phyloP scores from a whole-genome alignment of 108 stramenopile species.

The Conticribra guillardii region DNA sequence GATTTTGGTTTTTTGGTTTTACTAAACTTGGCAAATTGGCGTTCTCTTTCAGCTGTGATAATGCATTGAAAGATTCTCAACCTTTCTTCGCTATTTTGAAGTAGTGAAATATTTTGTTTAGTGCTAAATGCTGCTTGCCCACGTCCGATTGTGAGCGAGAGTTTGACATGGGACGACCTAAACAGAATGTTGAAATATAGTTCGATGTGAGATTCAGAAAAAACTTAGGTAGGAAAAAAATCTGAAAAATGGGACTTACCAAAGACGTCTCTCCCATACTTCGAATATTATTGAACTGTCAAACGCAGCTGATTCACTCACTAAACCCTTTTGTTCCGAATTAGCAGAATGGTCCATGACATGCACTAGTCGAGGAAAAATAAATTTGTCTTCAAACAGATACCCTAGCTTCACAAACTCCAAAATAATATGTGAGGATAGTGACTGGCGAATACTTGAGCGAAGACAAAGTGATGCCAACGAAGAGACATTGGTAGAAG shows the following conservation, averaged over 20 bases:
- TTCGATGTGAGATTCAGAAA: background rate
- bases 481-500: background rate
- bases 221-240: background rate
- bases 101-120: conserved; percentile 7
- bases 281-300: conserved; percentile 9
- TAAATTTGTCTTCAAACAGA: conserved; percentile 24
- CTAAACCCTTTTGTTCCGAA: background rate
- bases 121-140: conserved; percentile 16
- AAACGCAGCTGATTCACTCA: background rate
- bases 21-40: background rate
- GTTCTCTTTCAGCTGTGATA: conserved; percentile 10
- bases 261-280: conserved; percentile 11
- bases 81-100: conserved; percentile 19
- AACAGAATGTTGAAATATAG: no score
- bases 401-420: conserved; percentile 41
- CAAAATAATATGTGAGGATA: conserved; percentile 20
- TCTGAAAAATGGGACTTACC: background rate
- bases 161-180: conserved; percentile 25
- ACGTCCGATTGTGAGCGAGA: conserved; percentile 32
- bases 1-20: background rate
- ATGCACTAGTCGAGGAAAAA: conserved; percentile 12
- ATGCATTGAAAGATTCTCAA: conserved; percentile 30
- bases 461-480: conserved; percentile 13
- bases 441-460: conserved; percentile 14
- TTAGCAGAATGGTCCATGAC: background rate